Evolutionary conservation across 140 eudicot genomes (phyloP).

Genomic region (Senecio squalidus): DNA sequence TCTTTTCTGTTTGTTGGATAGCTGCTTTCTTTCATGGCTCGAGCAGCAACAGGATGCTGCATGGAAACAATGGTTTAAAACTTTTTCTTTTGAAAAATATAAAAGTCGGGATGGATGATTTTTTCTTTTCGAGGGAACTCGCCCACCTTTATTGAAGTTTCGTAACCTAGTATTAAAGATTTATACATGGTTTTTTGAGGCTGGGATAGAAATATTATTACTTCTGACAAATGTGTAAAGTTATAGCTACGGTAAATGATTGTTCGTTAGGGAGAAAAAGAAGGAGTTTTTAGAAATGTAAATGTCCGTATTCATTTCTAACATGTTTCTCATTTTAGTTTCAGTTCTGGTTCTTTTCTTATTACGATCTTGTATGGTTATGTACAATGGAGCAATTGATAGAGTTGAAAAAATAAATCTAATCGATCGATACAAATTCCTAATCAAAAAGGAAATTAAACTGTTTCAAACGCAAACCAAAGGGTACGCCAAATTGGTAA

Average conservation of each 20-base stretch:
- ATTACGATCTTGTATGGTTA: background rate
- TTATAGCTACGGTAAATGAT: background rate
- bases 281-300: slow-evolving; percentile 7
- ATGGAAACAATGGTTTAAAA: slow-evolving; percentile 79
- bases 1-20: slow-evolving; percentile 89
- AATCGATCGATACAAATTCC: too few relatives aligned
- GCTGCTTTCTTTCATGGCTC: slow-evolving; percentile 82
- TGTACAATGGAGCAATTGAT: background rate
- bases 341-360: background rate
- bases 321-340: background rate
- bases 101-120: slow-evolving; percentile 37
- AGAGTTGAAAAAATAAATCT: too few relatives aligned
- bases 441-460: too few relatives aligned
- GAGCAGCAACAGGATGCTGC: slow-evolving; percentile 93
- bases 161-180: background rate
- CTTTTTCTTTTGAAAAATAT: slow-evolving; percentile 27
- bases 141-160: background rate
- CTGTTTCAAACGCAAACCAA: too few relatives aligned
- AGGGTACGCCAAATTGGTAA: too few relatives aligned
- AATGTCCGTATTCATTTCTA: background rate
- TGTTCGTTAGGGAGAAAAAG: background rate
- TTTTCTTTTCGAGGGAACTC: background rate
- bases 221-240: background rate
- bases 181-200: background rate
- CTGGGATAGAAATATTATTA: background rate